Evolutionary conservation across 2,329 filamentous ascomycete genomes (phyloP).

Genomic region (Fusarium heterosporum): DNA sequence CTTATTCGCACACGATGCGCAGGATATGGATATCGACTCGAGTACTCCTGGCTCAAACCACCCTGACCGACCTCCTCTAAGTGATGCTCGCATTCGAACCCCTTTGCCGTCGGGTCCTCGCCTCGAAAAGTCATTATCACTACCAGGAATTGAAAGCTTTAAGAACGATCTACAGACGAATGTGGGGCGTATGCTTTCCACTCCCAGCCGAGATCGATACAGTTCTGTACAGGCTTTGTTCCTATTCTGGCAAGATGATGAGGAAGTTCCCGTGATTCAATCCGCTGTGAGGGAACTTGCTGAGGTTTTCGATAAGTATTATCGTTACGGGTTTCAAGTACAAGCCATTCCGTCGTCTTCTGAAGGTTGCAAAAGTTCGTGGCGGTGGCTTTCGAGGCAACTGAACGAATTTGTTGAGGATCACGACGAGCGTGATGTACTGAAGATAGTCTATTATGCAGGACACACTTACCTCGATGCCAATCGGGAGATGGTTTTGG

Average conservation of each 20-base stretch:
- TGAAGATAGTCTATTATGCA: slow-evolving; percentile 70
- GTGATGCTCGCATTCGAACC: slow-evolving; percentile 65
- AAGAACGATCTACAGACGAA: slow-evolving; percentile 65
- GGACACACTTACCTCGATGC: slow-evolving; percentile 66
- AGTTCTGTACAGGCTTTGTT: slow-evolving; percentile 64
- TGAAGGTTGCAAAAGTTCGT: slow-evolving; percentile 61
- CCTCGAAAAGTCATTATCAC: slow-evolving; percentile 62
- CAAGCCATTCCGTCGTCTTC: slow-evolving; percentile 62
- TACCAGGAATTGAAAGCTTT: slow-evolving; percentile 64
- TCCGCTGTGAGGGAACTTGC: slow-evolving; percentile 61
- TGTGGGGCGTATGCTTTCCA: slow-evolving; percentile 62
- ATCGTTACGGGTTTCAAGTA: slow-evolving; percentile 63
- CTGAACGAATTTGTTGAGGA: slow-evolving; percentile 66
- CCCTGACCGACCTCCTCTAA: slow-evolving; percentile 55
- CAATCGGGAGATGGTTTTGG: slow-evolving; percentile 68
- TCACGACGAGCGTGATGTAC: slow-evolving; percentile 64
- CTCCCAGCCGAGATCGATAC: slow-evolving; percentile 65
- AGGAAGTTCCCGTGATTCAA: slow-evolving; percentile 56
- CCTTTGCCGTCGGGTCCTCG: slow-evolving; percentile 68
- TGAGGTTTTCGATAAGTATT: slow-evolving; percentile 63
- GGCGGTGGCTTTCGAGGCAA: slow-evolving; percentile 64
- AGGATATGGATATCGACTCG: slow-evolving; percentile 68
- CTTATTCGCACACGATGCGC: slow-evolving; percentile 59
- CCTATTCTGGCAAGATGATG: slow-evolving; percentile 68
- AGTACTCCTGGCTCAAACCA: slow-evolving; percentile 48